Base-by-base conservation (phyloP, 257 asterid genomes). In the Nicotiana obtusifolia region DNA sequence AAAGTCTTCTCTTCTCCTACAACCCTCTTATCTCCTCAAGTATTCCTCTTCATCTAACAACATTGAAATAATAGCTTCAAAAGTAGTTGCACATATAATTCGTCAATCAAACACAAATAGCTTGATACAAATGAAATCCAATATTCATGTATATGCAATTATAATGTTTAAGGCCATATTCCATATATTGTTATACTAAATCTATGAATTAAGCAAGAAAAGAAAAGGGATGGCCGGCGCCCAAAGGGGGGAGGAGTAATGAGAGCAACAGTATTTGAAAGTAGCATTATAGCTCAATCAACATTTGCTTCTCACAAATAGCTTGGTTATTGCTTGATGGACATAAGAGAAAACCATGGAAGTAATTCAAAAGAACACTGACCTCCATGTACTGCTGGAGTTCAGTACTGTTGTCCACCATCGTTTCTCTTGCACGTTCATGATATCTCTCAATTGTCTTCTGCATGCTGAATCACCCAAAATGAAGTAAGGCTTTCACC, bases 371-470 rank as follows among this genome's bases (percentile, higher is more conserved):
- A 64, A 47, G 30, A 31, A 76, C 47, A 30, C 89, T 86, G 28
- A 91, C 97, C 95, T 91, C 90, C 20, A 78, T 37, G 53, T 84
- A 77, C 15, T 82, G 88, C 67, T 88, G 89, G 33, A 57, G 77
- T 33, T 86, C 89, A 64, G 33, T 76, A 71, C 19, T 44, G 81
- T 30, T 76, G 31, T 76, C 85, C 30, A 65, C 78, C 35, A 16
- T 82, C 68, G 56, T 71, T 81, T 86, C 88, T 83, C 81, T 87
- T 20, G 85, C 84, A 75, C 83, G 81, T 56, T 85, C 88, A 9
- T 81, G 82, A 81, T 93, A 93, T 86, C 84, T 90, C 86, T 83
- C 86, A 22, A 93, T 83, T 17, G 87, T 86, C 76, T 83, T 87
- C 33, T 85, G 89, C 86, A 89, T 88, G 87, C 97, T 93, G 83